Evolutionary conservation across 2,329 filamentous ascomycete genomes (phyloP).

Genomic region (Arthrinium phaeospermum): DNA sequence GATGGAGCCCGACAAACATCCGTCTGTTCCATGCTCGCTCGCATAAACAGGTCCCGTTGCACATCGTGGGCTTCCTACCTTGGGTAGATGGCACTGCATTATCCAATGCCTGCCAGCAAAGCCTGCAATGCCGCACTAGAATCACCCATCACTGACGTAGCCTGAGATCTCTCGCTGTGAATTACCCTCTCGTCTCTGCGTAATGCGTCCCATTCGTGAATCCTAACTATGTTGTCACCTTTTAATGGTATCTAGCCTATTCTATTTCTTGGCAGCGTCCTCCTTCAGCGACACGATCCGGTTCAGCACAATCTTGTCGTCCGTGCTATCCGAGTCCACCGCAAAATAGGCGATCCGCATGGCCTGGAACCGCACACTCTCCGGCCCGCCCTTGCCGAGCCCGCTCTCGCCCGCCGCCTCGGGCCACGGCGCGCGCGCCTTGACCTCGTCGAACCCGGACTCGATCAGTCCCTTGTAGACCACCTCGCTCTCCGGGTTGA

Average conservation of each 20-base stretch:
- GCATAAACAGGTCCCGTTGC: no score
- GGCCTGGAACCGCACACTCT: slow-evolving; percentile 87
- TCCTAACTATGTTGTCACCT: background rate
- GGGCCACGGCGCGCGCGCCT: slow-evolving; percentile 77
- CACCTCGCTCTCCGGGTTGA: slow-evolving; percentile 84
- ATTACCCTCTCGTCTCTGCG: background rate
- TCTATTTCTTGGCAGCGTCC: slow-evolving; percentile 69
- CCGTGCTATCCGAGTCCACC: slow-evolving; percentile 79
- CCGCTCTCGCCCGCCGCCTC: slow-evolving; percentile 74
- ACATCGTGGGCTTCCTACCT: no score
- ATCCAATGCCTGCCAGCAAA: no score
- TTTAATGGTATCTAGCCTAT: no score
- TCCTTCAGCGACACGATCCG: slow-evolving; percentile 92
- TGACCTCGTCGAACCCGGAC: slow-evolving; percentile 80
- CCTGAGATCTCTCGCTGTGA: no score
- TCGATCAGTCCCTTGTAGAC: slow-evolving; percentile 85
- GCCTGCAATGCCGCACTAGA: no score
- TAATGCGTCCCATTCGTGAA: background rate
- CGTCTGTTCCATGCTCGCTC: no score
- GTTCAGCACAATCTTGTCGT: slow-evolving; percentile 85
- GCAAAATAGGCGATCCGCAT: slow-evolving; percentile 87
- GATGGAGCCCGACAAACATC: background rate
- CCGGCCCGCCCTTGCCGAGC: slow-evolving; percentile 66
- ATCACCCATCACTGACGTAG: no score
- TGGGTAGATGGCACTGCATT: no score